phyloP scores from a whole-genome alignment of 1,139 yeast species.

The Hansenula anomala region DNA sequence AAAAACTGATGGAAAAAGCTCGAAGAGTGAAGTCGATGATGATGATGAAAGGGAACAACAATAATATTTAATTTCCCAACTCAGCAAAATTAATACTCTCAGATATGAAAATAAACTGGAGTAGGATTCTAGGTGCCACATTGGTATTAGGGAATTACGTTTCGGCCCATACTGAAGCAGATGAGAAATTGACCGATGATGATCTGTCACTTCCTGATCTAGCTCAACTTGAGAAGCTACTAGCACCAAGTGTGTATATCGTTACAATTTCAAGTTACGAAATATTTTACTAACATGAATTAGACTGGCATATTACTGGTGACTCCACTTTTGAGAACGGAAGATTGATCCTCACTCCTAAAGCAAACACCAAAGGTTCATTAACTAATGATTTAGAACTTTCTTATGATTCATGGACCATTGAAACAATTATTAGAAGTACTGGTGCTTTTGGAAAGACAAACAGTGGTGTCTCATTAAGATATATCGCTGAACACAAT shows the following conservation, averaged over 20 bases:
- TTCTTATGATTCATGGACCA: constrained; percentile 44
- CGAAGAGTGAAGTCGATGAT: background rate
- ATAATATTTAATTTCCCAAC: too few species aligned
- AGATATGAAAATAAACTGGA: background rate
- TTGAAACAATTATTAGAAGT: constrained; percentile 59
- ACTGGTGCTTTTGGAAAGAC: constrained; percentile 41
- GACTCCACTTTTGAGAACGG: constrained; percentile 33
- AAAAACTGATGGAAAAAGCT: too few species aligned
- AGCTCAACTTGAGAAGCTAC: constrained; percentile 21
- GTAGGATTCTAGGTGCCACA: background rate
- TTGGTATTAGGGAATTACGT: background rate
- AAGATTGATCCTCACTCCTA: constrained; percentile 39
- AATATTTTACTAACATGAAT: background rate
- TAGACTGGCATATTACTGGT: constrained; percentile 31
- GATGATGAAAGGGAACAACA: background rate
- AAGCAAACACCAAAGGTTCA: constrained; percentile 37
- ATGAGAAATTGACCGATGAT: constrained; percentile 18
- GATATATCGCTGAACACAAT: constrained; percentile 27
- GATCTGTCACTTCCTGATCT: constrained; percentile 35
- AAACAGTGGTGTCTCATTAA: constrained; percentile 23
- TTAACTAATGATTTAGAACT: constrained; percentile 35
- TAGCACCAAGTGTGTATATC: constrained; percentile 16
- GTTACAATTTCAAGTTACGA: background rate
- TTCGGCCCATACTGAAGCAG: constrained; percentile 17
- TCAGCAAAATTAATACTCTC: too few species aligned